phyloP scores from a whole-genome alignment of 2,329 filamentous ascomycete species.

The Fusarium brevicatenulatum region DNA sequence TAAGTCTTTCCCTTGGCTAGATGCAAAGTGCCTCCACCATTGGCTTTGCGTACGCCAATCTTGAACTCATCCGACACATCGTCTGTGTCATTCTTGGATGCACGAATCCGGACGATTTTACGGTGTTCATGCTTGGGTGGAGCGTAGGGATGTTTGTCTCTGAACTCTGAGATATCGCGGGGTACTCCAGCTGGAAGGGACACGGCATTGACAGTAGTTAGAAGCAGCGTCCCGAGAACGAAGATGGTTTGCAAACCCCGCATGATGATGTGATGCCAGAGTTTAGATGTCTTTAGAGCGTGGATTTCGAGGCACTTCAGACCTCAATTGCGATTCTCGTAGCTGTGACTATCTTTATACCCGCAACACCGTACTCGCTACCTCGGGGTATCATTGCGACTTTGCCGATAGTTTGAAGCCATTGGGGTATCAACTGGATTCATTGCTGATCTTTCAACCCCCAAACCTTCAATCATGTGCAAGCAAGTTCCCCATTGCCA shows the following conservation, averaged over 20 bases:
- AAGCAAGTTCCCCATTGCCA: background rate
- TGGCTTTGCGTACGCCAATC: constrained; percentile 54
- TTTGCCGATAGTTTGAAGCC: background rate
- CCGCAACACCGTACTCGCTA: background rate
- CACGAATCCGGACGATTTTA: constrained; percentile 23
- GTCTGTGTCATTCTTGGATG: constrained; percentile 26
- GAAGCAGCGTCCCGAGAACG: background rate
- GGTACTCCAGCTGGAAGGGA: constrained; percentile 11
- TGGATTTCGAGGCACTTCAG: background rate
- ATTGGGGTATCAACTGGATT: background rate
- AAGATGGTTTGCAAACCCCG: background rate
- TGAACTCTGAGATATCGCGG: constrained; percentile 32
- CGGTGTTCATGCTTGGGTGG: constrained; percentile 19
- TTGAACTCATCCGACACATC: constrained; percentile 35
- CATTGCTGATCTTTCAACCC: background rate
- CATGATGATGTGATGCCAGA: background rate
- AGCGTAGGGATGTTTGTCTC: constrained; percentile 31
- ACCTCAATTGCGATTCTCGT: background rate
- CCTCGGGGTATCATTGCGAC: background rate
- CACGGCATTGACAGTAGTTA: background rate
- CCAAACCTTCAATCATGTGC: background rate
- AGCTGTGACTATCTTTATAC: background rate
- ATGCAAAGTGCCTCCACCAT: constrained; percentile 67
- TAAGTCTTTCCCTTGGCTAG: constrained; percentile 64
- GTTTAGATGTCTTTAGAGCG: rapidly evolving